phyloP scores from a whole-genome alignment of 139 green algal genomes.

The Chlorella sp. region DNA sequence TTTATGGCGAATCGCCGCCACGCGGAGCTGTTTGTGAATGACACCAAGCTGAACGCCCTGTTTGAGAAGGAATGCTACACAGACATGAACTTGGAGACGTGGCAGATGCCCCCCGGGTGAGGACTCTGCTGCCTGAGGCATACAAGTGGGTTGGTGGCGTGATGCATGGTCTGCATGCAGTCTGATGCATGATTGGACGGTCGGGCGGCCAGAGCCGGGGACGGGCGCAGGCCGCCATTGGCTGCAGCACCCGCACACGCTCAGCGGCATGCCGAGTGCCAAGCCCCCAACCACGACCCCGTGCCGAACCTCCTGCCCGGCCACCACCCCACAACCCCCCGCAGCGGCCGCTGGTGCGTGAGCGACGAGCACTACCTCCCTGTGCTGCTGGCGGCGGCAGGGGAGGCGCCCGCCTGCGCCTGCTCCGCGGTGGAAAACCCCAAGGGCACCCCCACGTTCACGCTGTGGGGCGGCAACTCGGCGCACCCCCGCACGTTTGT shows the following conservation, averaged over 20 bases:
- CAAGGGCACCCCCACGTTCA: background rate
- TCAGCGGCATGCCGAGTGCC: too few relatives aligned
- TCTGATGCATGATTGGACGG: too few relatives aligned
- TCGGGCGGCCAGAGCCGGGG: too few relatives aligned
- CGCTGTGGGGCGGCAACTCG: background rate
- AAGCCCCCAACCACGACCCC: too few relatives aligned
- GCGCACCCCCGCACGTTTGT: constrained; percentile 8
- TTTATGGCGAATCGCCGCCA: constrained; percentile 9
- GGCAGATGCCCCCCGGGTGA: background rate
- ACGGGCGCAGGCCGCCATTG: too few relatives aligned
- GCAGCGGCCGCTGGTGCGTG: constrained; percentile 27
- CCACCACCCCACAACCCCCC: background rate
- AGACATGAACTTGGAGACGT: background rate
- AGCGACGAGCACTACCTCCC: constrained; percentile 24
- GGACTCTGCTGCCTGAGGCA: background rate
- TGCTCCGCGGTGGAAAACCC: background rate
- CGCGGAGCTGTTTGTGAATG: background rate
- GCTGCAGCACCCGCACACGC: too few relatives aligned
- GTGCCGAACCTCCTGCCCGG: too few relatives aligned
- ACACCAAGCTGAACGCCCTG: background rate
- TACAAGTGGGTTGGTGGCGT: too few relatives aligned
- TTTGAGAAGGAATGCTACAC: constrained; percentile 17
- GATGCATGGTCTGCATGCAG: too few relatives aligned
- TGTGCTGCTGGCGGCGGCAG: background rate
- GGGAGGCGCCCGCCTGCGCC: constrained; percentile 3